Evolutionary conservation across 805 yeast genomes (phyloP).

Genomic region (Diddensiella santjacobensis): DNA sequence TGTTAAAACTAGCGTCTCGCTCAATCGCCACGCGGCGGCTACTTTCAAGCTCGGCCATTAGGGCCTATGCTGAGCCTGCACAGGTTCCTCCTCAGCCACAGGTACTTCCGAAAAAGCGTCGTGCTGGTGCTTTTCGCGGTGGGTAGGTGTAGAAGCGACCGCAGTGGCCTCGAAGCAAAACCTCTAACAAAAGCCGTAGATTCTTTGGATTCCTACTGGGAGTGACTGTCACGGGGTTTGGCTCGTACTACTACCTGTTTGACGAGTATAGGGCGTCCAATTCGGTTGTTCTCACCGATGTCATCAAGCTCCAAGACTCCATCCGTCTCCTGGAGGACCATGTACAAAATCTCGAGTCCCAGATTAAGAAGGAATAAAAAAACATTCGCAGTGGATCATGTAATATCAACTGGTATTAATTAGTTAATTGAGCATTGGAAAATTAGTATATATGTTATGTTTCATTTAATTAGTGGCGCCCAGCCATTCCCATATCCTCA

Average conservation of each 20-base stretch:
- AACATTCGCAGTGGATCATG: background rate
- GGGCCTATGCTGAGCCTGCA: constrained; percentile 4
- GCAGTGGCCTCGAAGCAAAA: background rate
- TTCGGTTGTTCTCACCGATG: constrained; percentile 70
- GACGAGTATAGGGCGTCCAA: constrained; percentile 76
- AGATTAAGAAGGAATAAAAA: constrained; percentile 10
- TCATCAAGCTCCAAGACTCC: constrained; percentile 63
- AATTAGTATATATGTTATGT: background rate
- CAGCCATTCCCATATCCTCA: constrained; percentile 83
- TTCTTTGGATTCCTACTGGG: constrained; percentile 79
- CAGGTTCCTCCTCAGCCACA: constrained; percentile 10
- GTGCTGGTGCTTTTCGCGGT: constrained; percentile 43
- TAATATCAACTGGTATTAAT: background rate
- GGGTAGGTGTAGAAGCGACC: constrained; percentile 31
- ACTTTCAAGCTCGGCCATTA: constrained; percentile 6
- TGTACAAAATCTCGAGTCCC: constrained; percentile 38
- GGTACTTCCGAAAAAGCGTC: constrained; percentile 17
- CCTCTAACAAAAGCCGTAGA: constrained; percentile 21
- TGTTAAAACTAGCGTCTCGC: constrained; percentile 1
- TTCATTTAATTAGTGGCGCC: constrained; percentile 6
- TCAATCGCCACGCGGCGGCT: constrained; percentile 1
- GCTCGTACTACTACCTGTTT: constrained; percentile 70
- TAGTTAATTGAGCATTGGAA: too few relatives aligned
- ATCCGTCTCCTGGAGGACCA: constrained; percentile 65
- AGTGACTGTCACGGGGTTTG: constrained; percentile 67